Evolutionary conservation across 257 asterid genomes (phyloP).

Genomic region (Ehretia macrophylla): DNA sequence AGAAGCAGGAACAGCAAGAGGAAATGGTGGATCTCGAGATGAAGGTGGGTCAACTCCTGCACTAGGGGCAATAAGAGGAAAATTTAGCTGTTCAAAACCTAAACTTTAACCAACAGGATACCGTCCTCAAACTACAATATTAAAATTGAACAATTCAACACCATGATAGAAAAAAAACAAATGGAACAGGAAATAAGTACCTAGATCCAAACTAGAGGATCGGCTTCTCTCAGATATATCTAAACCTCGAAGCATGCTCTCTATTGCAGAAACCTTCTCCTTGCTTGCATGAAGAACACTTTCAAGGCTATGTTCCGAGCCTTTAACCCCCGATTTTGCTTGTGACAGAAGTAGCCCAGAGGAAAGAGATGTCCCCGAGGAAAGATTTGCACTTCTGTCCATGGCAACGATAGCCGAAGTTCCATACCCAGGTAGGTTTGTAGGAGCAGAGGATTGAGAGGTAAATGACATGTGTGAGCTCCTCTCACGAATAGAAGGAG

Average conservation of each 20-base stretch:
- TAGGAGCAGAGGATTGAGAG: conserved; percentile 62
- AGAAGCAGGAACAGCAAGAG: conserved; percentile 96
- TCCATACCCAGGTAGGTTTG: conserved; percentile 86
- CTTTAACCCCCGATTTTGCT: conserved; percentile 59
- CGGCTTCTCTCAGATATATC: conserved; percentile 35
- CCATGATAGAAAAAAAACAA: conserved; percentile 12
- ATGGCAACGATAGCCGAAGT: conserved; percentile 97
- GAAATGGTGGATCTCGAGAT: conserved; percentile 98
- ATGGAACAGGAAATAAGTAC: conserved; percentile 47
- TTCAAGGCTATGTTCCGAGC: conserved; percentile 87
- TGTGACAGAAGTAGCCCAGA: conserved; percentile 79
- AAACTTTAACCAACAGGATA: neutral
- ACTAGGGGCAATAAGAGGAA: conserved; percentile 64
- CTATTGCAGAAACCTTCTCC: conserved; percentile 96
- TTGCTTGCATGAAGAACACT: conserved; percentile 95
- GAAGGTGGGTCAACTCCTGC: conserved; percentile 99
- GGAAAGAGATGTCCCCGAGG: conserved; percentile 61
- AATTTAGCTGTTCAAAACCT: conserved; percentile 43
- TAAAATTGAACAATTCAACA: neutral
- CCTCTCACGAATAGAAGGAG: conserved; percentile 95
- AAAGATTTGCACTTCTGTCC: conserved; percentile 78
- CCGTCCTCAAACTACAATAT: conserved; percentile 8
- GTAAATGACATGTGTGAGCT: conserved; percentile 52
- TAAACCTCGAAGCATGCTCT: conserved; percentile 94
- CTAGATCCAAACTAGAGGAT: conserved; percentile 98